phyloP scores from a whole-genome alignment of 2,329 filamentous ascomycete species.

The Botrytis paeoniae region DNA sequence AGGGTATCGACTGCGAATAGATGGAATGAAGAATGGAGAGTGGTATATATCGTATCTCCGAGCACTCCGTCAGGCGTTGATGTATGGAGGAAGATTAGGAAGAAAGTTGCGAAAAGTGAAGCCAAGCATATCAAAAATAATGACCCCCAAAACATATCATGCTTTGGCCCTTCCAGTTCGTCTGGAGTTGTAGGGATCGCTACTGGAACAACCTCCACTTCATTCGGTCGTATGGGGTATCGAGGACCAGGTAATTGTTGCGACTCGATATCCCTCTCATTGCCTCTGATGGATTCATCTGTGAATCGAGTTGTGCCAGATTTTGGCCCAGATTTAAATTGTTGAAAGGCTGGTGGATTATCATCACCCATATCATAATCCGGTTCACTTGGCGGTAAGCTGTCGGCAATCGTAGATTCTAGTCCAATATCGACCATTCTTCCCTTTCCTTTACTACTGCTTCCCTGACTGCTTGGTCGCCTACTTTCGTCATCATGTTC shows the following conservation, averaged over 20 bases:
- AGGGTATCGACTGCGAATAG: conserved; percentile 88
- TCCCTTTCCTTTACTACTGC: conserved; percentile 55
- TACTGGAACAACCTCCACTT: conserved; percentile 48
- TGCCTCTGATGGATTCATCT: conserved; percentile 27
- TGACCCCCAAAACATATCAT: conserved; percentile 90
- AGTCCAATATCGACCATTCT: conserved; percentile 84
- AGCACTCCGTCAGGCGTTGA: conserved; percentile 66
- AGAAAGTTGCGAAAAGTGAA: conserved; percentile 80
- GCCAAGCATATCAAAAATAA: conserved; percentile 83
- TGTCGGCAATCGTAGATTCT: conserved; percentile 61
- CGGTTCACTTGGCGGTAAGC: conserved; percentile 60
- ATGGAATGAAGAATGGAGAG: conserved; percentile 80
- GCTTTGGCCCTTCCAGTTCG: conserved; percentile 64
- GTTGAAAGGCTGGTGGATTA: conserved; percentile 60
- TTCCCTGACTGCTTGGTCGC: conserved; percentile 32
- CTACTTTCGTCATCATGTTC: conserved; percentile 36
- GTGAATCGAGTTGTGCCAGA: conserved; percentile 35
- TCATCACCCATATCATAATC: conserved; percentile 53
- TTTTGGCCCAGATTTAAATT: conserved; percentile 44
- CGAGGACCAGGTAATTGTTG: conserved; percentile 21
- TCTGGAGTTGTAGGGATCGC: conserved; percentile 57
- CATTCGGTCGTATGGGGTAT: conserved; percentile 34
- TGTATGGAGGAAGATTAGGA: conserved; percentile 88
- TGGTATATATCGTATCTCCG: conserved; percentile 92
- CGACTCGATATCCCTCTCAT: conserved; percentile 30